Evolutionary conservation across 1,139 yeast genomes (phyloP), one percentile per base, ranked within the genome.

Genomic region (Casaregolazyma suthepensis): DNA sequence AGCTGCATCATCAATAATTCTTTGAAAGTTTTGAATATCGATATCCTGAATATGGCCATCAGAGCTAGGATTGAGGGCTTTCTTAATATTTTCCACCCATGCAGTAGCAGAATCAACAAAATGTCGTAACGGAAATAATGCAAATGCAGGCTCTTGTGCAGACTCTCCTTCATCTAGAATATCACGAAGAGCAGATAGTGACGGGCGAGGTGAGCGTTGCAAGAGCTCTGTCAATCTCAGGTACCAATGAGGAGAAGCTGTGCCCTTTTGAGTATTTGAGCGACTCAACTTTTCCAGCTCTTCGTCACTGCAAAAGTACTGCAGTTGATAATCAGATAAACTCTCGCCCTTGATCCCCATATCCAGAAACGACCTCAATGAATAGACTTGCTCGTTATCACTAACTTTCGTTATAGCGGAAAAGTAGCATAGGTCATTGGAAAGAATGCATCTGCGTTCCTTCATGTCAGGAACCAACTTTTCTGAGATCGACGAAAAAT

Each of bases 71-170:
- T 66, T 53, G 50, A 84, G 64, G 18, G 83, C 65, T 3, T 70
- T 69, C 57, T 81, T 83, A 38, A 87, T 85, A 45, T 77, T 77
- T 19, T 79, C 84, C 22, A 78, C 73, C 76, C 87, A 82, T 4
- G 64, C 66, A 50, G 75, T 75, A 0, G 84, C 79, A 31, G 35
- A 45, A 2, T 70, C 69, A 35, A 83, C 71, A 59, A 80, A 79
- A 2, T 59, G 55, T 50, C 74, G 69, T 54, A 83, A 68, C 40
- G 62, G 61, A 10, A 58, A 57, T 46, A 76, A 75, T 17, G 70
- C 71, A 17, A 74, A 59, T 56, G 60, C 61, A 3, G 60, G 62
- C 43, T 62, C 65, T 47, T 74, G 71, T 1, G 82, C 74, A 50
- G 75, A 71, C 57, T 83, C 85, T 3, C 87, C 87, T 53, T 85